Conservation (phyloP, 2,329 filamentous ascomycete species). For the Ceratocystis variospora region DNA sequence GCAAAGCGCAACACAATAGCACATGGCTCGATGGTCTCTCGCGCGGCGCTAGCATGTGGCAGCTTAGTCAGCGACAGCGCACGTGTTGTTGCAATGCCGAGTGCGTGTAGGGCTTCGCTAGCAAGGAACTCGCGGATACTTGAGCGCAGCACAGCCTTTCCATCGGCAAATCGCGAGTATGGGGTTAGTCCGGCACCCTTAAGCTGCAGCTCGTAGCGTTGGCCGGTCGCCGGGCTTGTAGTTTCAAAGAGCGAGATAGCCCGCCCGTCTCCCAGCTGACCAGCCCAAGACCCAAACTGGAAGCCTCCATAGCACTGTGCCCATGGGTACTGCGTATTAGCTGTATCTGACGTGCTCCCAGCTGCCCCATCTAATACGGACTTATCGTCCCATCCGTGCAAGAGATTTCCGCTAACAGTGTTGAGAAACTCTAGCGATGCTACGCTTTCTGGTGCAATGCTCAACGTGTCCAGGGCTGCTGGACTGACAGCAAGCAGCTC, state of each 20-base stretch:
- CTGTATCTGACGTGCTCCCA: slow-evolving; percentile 28
- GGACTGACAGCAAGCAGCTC: slow-evolving; percentile 72
- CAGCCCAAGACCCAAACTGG: slow-evolving; percentile 77
- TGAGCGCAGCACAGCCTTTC: slow-evolving; percentile 80
- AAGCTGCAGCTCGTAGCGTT: slow-evolving; percentile 77
- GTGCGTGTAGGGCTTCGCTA: slow-evolving; percentile 73
- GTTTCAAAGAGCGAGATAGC: slow-evolving; percentile 90
- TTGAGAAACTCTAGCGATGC: slow-evolving; percentile 60
- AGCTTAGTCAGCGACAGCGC: slow-evolving; percentile 70
- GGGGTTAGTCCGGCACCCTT: slow-evolving; percentile 90
- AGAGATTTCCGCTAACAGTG: slow-evolving; percentile 66
- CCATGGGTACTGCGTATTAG: slow-evolving; percentile 58
- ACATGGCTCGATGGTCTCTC: slow-evolving; percentile 75
- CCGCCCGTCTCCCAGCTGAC: slow-evolving; percentile 85
- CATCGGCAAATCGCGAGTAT: slow-evolving; percentile 92
- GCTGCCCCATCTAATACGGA: slow-evolving; percentile 36
- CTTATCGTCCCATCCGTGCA: slow-evolving; percentile 64
- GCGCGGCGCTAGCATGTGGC: slow-evolving; percentile 55
- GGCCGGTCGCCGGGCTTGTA: slow-evolving; percentile 57
- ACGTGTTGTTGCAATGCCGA: slow-evolving; percentile 73
- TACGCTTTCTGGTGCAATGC: slow-evolving; percentile 54
- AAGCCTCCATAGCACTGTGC: slow-evolving; percentile 92
- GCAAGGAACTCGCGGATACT: slow-evolving; percentile 92
- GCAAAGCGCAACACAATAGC: slow-evolving; percentile 89
- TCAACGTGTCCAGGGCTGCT: slow-evolving; percentile 67